Conservation (phyloP, 768 basidiomycete genomes). For the Leccinum arenicola region DNA sequence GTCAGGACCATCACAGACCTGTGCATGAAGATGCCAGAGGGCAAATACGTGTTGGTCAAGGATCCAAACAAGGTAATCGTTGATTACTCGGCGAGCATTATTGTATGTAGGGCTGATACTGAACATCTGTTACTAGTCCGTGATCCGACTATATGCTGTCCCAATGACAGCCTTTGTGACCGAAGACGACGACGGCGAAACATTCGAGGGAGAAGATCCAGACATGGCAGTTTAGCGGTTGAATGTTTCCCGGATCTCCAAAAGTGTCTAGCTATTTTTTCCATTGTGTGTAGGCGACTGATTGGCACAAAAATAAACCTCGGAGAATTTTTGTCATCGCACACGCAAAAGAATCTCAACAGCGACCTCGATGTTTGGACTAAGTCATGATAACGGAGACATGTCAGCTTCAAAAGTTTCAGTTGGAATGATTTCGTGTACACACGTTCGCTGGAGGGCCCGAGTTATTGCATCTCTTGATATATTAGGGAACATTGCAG, state of each 20-base stretch:
- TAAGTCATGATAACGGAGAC: slow-evolving; percentile 25
- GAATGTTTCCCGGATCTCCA: slow-evolving; percentile 7
- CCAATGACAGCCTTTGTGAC: slow-evolving; percentile 82
- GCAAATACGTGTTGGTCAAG: slow-evolving; percentile 95
- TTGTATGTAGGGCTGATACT: slow-evolving; percentile 4
- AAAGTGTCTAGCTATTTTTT: background rate
- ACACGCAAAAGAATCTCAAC: slow-evolving; percentile 74
- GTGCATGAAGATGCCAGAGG: slow-evolving; percentile 95
- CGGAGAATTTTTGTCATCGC: slow-evolving; percentile 8
- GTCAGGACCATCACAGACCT: slow-evolving; percentile 93
- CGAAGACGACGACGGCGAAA: slow-evolving; percentile 66
- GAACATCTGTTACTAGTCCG: slow-evolving; percentile 56
- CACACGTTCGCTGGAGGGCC: slow-evolving; percentile 79
- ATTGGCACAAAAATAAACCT: background rate
- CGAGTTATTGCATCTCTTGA: slow-evolving; percentile 69
- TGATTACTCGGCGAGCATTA: slow-evolving; percentile 1
- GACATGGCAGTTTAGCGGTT: slow-evolving; percentile 32
- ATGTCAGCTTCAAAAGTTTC: slow-evolving; percentile 2
- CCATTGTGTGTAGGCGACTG: background rate
- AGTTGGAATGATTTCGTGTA: slow-evolving; percentile 6
- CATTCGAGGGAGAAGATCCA: slow-evolving; percentile 40
- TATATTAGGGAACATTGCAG: slow-evolving; percentile 81
- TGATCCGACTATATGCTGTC: slow-evolving; percentile 92
- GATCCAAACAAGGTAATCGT: slow-evolving; percentile 91
- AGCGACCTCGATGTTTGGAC: slow-evolving; percentile 76